These are phyloP conservation scores for Penicillium cataractarum DNA, from an alignment of 495 filamentous ascomycete species.

Conservation along the genomic window DNA sequence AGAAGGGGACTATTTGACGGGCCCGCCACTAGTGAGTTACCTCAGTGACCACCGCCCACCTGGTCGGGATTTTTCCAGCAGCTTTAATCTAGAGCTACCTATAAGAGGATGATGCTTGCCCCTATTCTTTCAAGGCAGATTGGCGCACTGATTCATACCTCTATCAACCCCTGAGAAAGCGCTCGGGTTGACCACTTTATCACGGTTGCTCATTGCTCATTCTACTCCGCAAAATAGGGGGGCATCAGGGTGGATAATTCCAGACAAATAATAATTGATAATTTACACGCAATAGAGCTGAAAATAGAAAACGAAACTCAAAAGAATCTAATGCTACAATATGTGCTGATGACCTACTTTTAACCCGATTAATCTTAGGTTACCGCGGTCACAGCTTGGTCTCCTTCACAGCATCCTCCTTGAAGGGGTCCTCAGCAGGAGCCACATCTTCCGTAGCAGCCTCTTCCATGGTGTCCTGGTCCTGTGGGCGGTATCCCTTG, in stretches of 20 bases:
- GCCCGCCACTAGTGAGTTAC: constrained; percentile 36
- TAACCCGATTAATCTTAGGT: not conserved
- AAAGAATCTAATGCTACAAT: constrained; percentile 17
- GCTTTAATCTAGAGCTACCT: not conserved
- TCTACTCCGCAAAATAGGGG: not conserved
- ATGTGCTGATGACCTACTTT: not conserved
- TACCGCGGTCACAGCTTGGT: constrained; percentile 17
- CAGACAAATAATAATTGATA: constrained; percentile 15
- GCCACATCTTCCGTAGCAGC: constrained; percentile 13
- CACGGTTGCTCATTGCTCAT: not conserved
- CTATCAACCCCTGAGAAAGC: not conserved
- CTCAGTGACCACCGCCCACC: constrained; percentile 12
- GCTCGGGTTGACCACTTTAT: not conserved
- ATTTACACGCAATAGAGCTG: constrained; percentile 21
- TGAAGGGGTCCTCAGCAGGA: constrained; percentile 13
- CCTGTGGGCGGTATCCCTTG: constrained; percentile 51
- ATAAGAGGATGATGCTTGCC: constrained; percentile 1
- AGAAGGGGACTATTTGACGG: constrained; percentile 37
- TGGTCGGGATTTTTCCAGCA: not conserved
- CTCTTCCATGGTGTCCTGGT: constrained; percentile 24
- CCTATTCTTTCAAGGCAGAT: not conserved
- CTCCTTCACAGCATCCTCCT: constrained; percentile 13
- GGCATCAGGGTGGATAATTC: not conserved
- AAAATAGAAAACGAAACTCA: constrained; percentile 8
- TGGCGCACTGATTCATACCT: not conserved